A percentile compares a stretch with the other conserved stretches of the same genome.
Conservation (phyloP, 164 flowering plant species). For the Tetracentron sinense region DNA sequence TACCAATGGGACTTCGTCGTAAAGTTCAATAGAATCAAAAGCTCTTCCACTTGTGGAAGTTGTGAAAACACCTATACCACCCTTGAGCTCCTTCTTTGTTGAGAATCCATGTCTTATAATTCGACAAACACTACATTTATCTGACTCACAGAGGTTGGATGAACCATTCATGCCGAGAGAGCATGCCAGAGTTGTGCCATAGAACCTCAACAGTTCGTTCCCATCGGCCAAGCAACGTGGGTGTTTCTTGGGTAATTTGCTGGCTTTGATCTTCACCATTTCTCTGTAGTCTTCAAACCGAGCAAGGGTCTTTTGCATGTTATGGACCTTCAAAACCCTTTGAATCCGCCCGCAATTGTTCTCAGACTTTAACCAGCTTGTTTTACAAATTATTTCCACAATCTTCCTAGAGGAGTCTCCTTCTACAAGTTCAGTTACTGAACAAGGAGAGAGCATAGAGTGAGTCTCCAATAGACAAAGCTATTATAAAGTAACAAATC, state of each 20-base stretch:
- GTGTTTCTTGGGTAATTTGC: constrained; percentile 71
- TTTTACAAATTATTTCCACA: constrained; percentile 62
- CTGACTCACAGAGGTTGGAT: constrained; percentile 48
- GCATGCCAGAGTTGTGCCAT: constrained; percentile 57
- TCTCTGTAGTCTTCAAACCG: constrained; percentile 70
- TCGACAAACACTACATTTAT: constrained; percentile 49
- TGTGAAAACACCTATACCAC: constrained; percentile 64
- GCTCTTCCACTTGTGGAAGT: constrained; percentile 74
- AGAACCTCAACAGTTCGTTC: constrained; percentile 64
- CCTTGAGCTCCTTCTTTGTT: constrained; percentile 41
- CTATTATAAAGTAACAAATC: not conserved
- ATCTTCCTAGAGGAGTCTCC: constrained; percentile 72
- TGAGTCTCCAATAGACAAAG: too few species aligned
- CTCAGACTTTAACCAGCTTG: constrained; percentile 61
- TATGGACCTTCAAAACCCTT: constrained; percentile 62
- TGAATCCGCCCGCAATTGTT: constrained; percentile 48
- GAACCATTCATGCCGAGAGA: constrained; percentile 52
- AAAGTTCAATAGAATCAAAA: constrained; percentile 43
- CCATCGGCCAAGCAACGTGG: constrained; percentile 79
- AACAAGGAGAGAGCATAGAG: not conserved
- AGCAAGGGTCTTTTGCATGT: constrained; percentile 59
- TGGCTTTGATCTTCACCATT: constrained; percentile 58
- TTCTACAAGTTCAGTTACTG: constrained; percentile 68
- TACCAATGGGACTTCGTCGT: constrained; percentile 28
- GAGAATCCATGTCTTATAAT: constrained; percentile 60